phyloP scores from a whole-genome alignment of 345 rosid species.

The Syzygium jambos region DNA sequence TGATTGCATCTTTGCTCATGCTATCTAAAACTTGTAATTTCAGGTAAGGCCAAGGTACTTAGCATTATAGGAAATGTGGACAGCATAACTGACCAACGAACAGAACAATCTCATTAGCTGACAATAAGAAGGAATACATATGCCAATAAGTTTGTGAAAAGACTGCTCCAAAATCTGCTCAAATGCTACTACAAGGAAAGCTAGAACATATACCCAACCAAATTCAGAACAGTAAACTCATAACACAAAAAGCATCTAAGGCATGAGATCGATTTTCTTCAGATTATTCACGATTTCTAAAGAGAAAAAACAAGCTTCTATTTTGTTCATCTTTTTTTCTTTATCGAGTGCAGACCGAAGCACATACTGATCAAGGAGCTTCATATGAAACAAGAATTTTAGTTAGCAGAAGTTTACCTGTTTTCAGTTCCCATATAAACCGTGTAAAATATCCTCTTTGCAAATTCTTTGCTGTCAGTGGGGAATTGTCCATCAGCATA shows the following conservation, averaged over 20 bases:
- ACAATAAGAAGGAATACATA: background rate
- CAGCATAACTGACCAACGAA: background rate
- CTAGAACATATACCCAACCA: background rate
- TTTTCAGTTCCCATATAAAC: conserved; percentile 95
- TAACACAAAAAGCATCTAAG: background rate
- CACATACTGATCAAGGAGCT: background rate
- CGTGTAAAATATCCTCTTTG: conserved; percentile 84
- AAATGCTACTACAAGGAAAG: background rate
- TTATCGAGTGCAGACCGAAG: background rate
- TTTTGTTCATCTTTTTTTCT: background rate
- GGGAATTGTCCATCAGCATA: conserved; percentile 69
- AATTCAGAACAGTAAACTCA: background rate
- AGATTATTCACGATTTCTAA: background rate
- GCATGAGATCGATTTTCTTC: background rate
- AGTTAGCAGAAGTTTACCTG: conserved; percentile 36
- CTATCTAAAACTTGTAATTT: background rate
- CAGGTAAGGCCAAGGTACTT: background rate
- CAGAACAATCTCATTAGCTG: background rate
- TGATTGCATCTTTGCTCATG: background rate
- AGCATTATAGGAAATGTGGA: background rate
- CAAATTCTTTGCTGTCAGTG: conserved; percentile 84
- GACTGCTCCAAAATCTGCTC: background rate
- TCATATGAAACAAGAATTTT: background rate
- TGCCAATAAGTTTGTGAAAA: background rate
- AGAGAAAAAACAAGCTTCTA: background rate